Evolutionary conservation across 2,329 filamentous ascomycete genomes (phyloP).

Genomic region (Myriosclerotinia curreyana): DNA sequence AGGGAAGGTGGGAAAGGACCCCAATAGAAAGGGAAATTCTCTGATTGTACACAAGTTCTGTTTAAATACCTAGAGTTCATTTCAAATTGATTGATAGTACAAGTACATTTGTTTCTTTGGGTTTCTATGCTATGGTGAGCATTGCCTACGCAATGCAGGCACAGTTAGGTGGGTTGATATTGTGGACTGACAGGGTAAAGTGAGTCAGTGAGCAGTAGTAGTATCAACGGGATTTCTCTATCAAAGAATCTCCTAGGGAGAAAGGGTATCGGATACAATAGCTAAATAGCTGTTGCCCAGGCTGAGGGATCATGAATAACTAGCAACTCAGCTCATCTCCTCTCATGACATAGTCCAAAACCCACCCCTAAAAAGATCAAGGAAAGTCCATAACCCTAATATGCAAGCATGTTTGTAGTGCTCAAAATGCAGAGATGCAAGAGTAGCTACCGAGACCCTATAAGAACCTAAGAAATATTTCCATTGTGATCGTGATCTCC

Average conservation of each 20-base stretch:
- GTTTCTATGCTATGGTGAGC: not conserved
- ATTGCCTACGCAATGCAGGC: not conserved
- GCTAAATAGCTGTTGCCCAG: slow-evolving; percentile 10
- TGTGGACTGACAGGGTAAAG: not conserved
- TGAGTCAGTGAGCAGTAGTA: not conserved
- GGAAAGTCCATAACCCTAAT: slow-evolving; percentile 13
- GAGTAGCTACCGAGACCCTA: not conserved
- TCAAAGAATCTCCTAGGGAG: not conserved
- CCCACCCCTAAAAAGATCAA: slow-evolving; percentile 6
- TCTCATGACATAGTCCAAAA: not conserved
- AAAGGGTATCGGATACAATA: not conserved
- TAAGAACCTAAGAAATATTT: slow-evolving; percentile 2
- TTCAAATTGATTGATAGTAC: slow-evolving; percentile 5
- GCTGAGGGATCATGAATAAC: not conserved
- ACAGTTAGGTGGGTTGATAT: not conserved
- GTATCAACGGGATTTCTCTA: not conserved
- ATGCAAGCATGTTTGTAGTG: not conserved
- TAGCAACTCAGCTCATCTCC: not conserved
- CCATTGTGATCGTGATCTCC: slow-evolving; percentile 1
- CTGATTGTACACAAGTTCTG: slow-evolving; percentile 20
- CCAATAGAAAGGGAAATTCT: slow-evolving; percentile 8
- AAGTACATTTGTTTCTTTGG: slow-evolving; percentile 1
- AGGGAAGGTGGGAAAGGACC: not conserved
- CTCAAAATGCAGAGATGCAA: not conserved
- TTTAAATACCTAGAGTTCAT: slow-evolving; percentile 13